Base-by-base conservation (phyloP, 2,329 filamentous ascomycete genomes). In the Phaeosphaeriaceae sp. region DNA sequence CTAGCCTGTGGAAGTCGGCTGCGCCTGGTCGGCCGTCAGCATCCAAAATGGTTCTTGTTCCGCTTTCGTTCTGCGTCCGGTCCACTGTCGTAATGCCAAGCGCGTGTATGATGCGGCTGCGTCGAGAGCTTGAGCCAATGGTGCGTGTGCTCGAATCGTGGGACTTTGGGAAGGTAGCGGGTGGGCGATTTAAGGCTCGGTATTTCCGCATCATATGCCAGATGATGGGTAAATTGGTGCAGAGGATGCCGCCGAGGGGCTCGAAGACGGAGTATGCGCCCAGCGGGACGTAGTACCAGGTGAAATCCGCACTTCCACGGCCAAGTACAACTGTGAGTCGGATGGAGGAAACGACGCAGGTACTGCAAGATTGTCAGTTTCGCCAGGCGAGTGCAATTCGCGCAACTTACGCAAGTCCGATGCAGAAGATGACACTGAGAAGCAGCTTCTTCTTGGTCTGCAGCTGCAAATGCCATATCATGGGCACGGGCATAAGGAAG, bases 161-260 rank as follows among this genome's bases (percentile, higher is more conserved):
- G 59, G 60, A 7, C 61, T 56, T 63, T 65, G 69, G 50, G 66
- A 67, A 33, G 49, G 48, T 10, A 61, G 25, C 22, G 17, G n/a
- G 63, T 33, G 59, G 62, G 20, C 63, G 61, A 2, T 66, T 62
- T 3, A 62, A 31, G 3, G 59, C 57, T 25, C 53, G 57, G 25
- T 57, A 62, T 49, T 74, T 75, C 21, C 72, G 69, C 53, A 65
- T 62, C 70, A 75, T 74, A 58, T 75, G 72, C 68, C 70, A 75
- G 17, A 75, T 69, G 9, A 75, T 73, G 9, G 73, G 73, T 1
- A 76, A 58, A 54, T 76, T 75, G 25, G 69, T 75, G 60, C 71
- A 73, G 36, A 76, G 64, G 36, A 76, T 73, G 41, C 71, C 71
- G 22, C 73, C 73, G 31, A 76, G 67, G 9, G 72, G 73, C 54